Evolutionary conservation across 805 yeast genomes (phyloP).

Genomic region (Hanseniaspora hatyaiensis): DNA sequence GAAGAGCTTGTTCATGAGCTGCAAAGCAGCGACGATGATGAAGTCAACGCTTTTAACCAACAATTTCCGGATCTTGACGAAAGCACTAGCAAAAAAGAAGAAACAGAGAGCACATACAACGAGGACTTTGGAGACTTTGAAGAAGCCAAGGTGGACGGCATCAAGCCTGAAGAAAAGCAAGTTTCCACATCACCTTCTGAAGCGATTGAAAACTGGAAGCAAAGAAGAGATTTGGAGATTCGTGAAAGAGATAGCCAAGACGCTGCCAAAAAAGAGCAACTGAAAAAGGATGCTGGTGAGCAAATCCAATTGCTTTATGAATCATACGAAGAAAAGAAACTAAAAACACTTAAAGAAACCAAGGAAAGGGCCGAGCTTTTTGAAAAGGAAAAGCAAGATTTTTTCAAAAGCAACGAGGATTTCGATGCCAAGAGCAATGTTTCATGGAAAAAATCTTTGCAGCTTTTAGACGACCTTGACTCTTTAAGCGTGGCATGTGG

Average conservation of each 20-base stretch:
- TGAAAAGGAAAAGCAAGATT: slow-evolving; percentile 62
- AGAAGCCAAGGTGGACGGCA: slow-evolving; percentile 17
- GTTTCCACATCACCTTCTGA: slow-evolving; percentile 39
- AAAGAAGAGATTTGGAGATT: slow-evolving; percentile 67
- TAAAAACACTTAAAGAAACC: slow-evolving; percentile 51
- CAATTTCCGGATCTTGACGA: slow-evolving; percentile 42
- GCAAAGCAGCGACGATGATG: slow-evolving; percentile 32
- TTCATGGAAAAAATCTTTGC: slow-evolving; percentile 66
- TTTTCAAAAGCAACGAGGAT: slow-evolving; percentile 30
- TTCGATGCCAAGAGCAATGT: slow-evolving; percentile 54
- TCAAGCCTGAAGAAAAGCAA: slow-evolving; percentile 22
- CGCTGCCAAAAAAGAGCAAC: slow-evolving; percentile 48
- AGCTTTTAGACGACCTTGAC: slow-evolving; percentile 35
- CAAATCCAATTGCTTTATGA: slow-evolving; percentile 88
- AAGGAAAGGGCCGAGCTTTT: slow-evolving; percentile 59
- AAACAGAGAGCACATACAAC: slow-evolving; percentile 26
- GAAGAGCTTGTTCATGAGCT: slow-evolving; percentile 34
- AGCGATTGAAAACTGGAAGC: slow-evolving; percentile 66
- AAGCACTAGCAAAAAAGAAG: slow-evolving; percentile 11
- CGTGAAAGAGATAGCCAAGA: slow-evolving; percentile 66
- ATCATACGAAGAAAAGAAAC: slow-evolving; percentile 74
- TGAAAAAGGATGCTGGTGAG: slow-evolving; percentile 64
- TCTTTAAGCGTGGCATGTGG: slow-evolving; percentile 32
- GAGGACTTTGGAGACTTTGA: slow-evolving; percentile 34
- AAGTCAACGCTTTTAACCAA: slow-evolving; percentile 49